Evolutionary conservation across 192 early-diverging fungal genomes (phyloP).

Genomic region (Diversispora epigaea): DNA sequence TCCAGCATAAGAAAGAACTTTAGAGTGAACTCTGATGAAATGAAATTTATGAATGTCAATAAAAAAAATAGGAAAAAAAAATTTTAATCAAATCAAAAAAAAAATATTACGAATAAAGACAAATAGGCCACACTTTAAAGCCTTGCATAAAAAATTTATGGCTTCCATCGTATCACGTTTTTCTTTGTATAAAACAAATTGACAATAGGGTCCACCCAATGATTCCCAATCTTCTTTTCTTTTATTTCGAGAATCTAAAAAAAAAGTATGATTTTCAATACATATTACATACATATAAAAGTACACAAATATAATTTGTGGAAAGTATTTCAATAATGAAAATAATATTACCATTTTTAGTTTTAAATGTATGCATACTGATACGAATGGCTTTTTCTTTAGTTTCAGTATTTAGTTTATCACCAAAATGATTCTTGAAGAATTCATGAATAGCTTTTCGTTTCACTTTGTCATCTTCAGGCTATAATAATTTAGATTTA

Average conservation of each 20-base stretch:
- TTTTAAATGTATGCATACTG: constrained; percentile 45
- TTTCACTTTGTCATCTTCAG: constrained; percentile 50
- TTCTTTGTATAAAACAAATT: constrained; percentile 91
- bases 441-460: constrained; percentile 56
- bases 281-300: background rate
- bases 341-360: constrained; percentile 30
- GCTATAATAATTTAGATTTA: constrained; percentile 26
- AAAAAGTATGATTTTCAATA: background rate
- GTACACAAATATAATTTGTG: background rate
- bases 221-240: constrained; percentile 51
- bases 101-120: background rate
- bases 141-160: constrained; percentile 58
- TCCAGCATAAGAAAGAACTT: constrained; percentile 80
- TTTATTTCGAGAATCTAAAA: constrained; percentile 33
- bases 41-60: background rate
- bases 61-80: background rate
- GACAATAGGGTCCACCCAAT: constrained; percentile 69
- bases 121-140: constrained; percentile 40
- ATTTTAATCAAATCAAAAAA: background rate
- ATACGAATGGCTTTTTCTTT: constrained; percentile 47
- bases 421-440: constrained; percentile 50
- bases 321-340: no score
- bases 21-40: constrained; percentile 43
- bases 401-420: constrained; percentile 50
- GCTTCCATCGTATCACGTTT: constrained; percentile 92